Percentiles rank a stretch among this genome's conserved stretches.
These are phyloP conservation scores for Hyphopichia khmerensis DNA, from an alignment of 1,139 yeast genomes.

Conservation along the genomic window DNA sequence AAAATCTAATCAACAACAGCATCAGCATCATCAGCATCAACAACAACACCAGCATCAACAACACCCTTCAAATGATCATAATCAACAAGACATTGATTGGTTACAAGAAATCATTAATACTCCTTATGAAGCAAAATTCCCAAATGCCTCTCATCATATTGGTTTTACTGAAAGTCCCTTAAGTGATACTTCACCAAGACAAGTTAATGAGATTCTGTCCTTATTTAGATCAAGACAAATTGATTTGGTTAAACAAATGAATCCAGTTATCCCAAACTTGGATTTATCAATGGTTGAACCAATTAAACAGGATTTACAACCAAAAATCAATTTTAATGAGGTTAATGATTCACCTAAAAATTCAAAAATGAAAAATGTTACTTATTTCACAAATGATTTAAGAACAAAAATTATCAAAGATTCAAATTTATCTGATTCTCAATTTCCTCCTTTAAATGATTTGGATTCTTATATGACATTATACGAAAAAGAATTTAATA, in stretches of 20 bases:
- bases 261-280: constrained; percentile 11
- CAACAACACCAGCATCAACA: background rate
- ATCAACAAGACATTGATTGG: constrained; percentile 45
- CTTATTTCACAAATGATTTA: constrained; percentile 47
- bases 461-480: constrained; percentile 70
- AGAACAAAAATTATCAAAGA: constrained; percentile 52
- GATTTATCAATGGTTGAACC: background rate
- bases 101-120: constrained; percentile 63
- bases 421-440: constrained; percentile 49
- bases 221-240: constrained; percentile 61
- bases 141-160: constrained; percentile 51
- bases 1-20: background rate
- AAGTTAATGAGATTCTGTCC: constrained; percentile 39
- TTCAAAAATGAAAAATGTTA: background rate
- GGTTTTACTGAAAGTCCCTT: constrained; percentile 51
- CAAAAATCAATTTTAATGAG: background rate
- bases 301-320: background rate
- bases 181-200: constrained; percentile 7
- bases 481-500: constrained; percentile 73
- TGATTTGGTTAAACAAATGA: constrained; percentile 49
- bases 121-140: constrained; percentile 55
- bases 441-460: constrained; percentile 73
- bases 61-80: background rate
- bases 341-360: background rate
- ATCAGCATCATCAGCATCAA: background rate